Evolutionary conservation across 192 early-diverging fungal species (phyloP), one percentile per base, ranked within the genome.

Genomic region (Gryganskiella cystojenkinii): DNA sequence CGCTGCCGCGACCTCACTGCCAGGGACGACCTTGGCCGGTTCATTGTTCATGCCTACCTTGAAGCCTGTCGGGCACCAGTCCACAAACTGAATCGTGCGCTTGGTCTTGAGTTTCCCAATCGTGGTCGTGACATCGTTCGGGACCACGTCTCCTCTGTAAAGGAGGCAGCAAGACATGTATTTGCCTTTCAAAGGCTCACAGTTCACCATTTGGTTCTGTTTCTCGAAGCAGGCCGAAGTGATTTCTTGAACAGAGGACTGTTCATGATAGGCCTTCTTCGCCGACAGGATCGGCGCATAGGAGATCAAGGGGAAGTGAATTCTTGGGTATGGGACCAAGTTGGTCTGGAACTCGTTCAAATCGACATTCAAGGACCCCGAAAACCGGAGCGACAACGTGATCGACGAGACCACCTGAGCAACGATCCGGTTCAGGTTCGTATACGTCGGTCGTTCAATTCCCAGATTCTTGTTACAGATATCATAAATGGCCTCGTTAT

Each of bases 331-430:
- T 61, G 97, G 97, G 40, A 99, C 97, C 88, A 99, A 87, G 91
- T 99, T 99, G 84, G 97, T 99, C 87, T 99, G 97, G 93, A 99
- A 99, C 88, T 99, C 97, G 81, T 91, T 98, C 87, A 99, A 85
- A 70, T 99, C 97, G 54, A 99, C 97, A 81, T 99, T 99, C 71
- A 99, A 91, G 34, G 97, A 99, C 73, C 97, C 97, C 70, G 93
- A 92, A 86, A 99, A 99, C 83, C 97, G 97, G 51, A 99, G 92
- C 60, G 97, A 99, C 19, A 96, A 95, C 20, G 97, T 99, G 91
- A 99, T 99, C 50, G 97, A 99, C 34, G 97, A 99, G 47, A 98
- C 97, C 51, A 98, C 96, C 87, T 99, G 97, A 49, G 97, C 96
- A 81, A 99, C 95, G 79, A 99, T 86, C 54, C 96, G 88, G 89